A percentile compares a stretch with the other conserved stretches of the same genome.
Conservation (phyloP, 208 protist species). For the Trypanosoma grayi region DNA sequence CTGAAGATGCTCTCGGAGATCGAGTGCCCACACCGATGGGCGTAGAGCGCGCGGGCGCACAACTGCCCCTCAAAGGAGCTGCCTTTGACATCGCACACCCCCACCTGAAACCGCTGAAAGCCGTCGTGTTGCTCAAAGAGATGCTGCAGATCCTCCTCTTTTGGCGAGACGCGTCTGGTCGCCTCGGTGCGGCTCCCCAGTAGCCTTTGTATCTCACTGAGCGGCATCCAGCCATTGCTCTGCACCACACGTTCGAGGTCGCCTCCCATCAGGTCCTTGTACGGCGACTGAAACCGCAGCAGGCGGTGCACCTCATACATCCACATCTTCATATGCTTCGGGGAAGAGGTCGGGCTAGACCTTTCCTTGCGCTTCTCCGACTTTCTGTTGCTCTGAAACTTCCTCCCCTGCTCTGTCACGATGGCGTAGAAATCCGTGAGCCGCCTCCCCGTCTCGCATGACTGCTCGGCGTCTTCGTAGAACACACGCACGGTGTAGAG, state of each 20-base stretch:
- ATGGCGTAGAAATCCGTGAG: constrained; percentile 13
- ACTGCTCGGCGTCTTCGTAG: background rate
- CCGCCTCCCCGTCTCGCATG: background rate
- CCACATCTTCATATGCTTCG: constrained; percentile 19
- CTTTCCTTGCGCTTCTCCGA: constrained; percentile 15
- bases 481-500: constrained; percentile 13
- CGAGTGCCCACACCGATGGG: constrained; percentile 15
- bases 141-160: constrained; percentile 24
- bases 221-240: constrained; percentile 50
- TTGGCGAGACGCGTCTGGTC: constrained; percentile 11
- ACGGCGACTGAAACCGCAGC: constrained; percentile 36
- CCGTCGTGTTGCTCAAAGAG: constrained; percentile 44
- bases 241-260: constrained; percentile 17
- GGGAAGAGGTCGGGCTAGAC: background rate
- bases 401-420: constrained; percentile 15
- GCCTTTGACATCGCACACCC: constrained; percentile 16
- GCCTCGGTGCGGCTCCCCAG: constrained; percentile 11
- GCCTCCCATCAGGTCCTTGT: constrained; percentile 24
- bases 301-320: constrained; percentile 33
- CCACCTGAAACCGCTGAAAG: constrained; percentile 48
- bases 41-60: constrained; percentile 43
- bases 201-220: constrained; percentile 27
- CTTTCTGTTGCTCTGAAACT: constrained; percentile 9
- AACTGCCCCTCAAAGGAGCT: constrained; percentile 33
- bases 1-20: constrained; percentile 20